Evolutionary conservation across 352 stramenopile genomes (phyloP).

Genomic region (Globisporangium parvum): DNA sequence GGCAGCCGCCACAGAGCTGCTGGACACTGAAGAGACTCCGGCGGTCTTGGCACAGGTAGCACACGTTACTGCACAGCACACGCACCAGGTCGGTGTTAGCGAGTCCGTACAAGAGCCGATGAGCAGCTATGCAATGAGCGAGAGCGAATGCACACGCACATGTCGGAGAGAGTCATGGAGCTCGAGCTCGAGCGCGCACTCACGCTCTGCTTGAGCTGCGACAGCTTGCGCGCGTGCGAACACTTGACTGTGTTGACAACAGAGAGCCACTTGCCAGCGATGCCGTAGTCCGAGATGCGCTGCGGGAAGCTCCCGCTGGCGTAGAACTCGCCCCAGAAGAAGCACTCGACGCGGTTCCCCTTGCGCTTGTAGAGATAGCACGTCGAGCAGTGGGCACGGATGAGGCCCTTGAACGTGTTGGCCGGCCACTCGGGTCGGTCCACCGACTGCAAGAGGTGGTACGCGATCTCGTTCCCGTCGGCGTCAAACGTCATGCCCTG

Average conservation of each 20-base stretch:
- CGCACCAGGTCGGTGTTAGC: background rate
- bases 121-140: no score
- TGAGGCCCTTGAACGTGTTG: slow-evolving; percentile 24
- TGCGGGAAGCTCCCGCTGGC: slow-evolving; percentile 13
- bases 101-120: no score
- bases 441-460: slow-evolving; percentile 40
- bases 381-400: slow-evolving; percentile 25
- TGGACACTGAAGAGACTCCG: slow-evolving; percentile 1
- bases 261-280: slow-evolving; percentile 16
- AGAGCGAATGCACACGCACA: background rate
- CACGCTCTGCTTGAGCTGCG: slow-evolving; percentile 6
- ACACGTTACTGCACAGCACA: slow-evolving; percentile 19
- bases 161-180: slow-evolving; percentile 1
- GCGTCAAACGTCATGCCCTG: slow-evolving; percentile 28
- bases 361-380: slow-evolving; percentile 33
- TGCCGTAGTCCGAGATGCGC: slow-evolving; percentile 10
- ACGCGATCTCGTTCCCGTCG: slow-evolving; percentile 28
- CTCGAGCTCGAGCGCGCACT: background rate
- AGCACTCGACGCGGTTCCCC: slow-evolving; percentile 27
- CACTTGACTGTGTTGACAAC: slow-evolving; percentile 13
- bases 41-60: slow-evolving; percentile 4
- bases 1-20: slow-evolving; percentile 19
- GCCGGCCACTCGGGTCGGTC: slow-evolving; percentile 34
- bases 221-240: slow-evolving; percentile 2
- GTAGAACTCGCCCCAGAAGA: slow-evolving; percentile 23